These are phyloP conservation scores for Candida railenensis DNA, from an alignment of 805 yeast genomes.

Conservation along the genomic window DNA sequence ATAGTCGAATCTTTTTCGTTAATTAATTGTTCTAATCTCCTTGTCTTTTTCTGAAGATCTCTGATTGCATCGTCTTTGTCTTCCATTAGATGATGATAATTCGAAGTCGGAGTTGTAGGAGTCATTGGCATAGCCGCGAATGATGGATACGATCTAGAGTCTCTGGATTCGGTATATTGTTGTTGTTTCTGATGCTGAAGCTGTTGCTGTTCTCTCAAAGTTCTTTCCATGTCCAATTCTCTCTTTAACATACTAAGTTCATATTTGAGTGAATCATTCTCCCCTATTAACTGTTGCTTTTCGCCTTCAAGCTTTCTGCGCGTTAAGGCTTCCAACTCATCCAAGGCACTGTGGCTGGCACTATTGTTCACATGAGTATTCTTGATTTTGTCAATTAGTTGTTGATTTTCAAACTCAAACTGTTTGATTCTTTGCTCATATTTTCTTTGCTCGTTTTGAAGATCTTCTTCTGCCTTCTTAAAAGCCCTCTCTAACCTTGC, in stretches of 20 bases:
- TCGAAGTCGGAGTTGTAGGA: not conserved
- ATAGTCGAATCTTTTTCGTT: slow-evolving; percentile 37
- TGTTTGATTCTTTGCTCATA: slow-evolving; percentile 17
- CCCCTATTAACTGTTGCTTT: slow-evolving; percentile 21
- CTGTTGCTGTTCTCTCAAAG: slow-evolving; percentile 10
- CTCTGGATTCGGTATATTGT: not conserved
- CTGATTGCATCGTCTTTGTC: slow-evolving; percentile 15
- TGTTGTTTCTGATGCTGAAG: not conserved
- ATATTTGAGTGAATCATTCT: slow-evolving; percentile 34
- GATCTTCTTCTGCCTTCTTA: slow-evolving; percentile 21
- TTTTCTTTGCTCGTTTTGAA: slow-evolving; percentile 15
- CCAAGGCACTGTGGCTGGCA: slow-evolving; percentile 14
- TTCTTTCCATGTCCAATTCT: slow-evolving; percentile 32
- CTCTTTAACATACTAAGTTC: slow-evolving; percentile 35
- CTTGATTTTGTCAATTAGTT: slow-evolving; percentile 19
- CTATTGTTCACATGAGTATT: not conserved
- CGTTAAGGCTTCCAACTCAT: slow-evolving; percentile 21
- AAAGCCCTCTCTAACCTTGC: slow-evolving; percentile 21
- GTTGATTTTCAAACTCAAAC: slow-evolving; percentile 28
- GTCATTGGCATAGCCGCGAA: not conserved
- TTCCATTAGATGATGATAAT: slow-evolving; percentile 1
- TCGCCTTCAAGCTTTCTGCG: slow-evolving; percentile 25
- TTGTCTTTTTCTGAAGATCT: slow-evolving; percentile 16
- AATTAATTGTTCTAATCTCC: slow-evolving; percentile 16
- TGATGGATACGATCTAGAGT: not conserved